These are phyloP conservation scores for Thelephora terrestris DNA, from an alignment of 1,284 basidiomycete species.

Conservation along the genomic window DNA sequence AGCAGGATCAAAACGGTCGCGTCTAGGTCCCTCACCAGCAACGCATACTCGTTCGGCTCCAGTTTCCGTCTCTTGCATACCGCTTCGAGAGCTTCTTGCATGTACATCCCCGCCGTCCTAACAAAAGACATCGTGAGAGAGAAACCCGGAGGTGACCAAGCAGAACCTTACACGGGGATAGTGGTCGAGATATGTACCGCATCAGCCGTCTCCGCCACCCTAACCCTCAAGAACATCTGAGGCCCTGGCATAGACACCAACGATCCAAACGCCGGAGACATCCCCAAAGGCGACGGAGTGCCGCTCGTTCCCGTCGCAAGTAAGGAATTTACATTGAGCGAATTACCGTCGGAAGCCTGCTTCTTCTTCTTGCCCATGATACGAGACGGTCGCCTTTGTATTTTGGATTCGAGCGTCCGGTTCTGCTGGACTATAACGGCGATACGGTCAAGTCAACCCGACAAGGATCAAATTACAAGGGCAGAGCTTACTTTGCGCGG, in stretches of 20 bases:
- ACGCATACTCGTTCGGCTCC: constrained; percentile 74
- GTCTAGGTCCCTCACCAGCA: constrained; percentile 57
- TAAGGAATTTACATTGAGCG: constrained; percentile 22
- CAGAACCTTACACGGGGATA: constrained; percentile 66
- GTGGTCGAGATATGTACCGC: constrained; percentile 78
- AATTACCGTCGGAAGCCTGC: constrained; percentile 5
- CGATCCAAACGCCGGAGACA: neutral
- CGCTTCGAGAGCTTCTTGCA: constrained; percentile 89
- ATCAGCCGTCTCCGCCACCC: constrained; percentile 70
- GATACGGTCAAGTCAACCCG: neutral
- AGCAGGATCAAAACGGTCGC: constrained; percentile 81
- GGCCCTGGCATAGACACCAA: constrained; percentile 52
- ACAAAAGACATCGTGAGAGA: neutral
- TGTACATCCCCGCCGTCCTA: constrained; percentile 91
- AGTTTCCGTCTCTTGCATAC: constrained; percentile 72
- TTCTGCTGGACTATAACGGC: constrained; percentile 69
- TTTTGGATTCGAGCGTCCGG: constrained; percentile 61
- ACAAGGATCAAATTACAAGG: neutral
- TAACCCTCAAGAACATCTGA: constrained; percentile 70
- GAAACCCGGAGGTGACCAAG: neutral
- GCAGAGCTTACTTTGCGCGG: constrained; percentile 57
- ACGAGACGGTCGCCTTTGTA: constrained; percentile 67
- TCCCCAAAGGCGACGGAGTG: constrained; percentile 18
- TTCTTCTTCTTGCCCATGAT: constrained; percentile 56
- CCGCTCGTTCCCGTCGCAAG: constrained; percentile 22